Evolutionary conservation across 441 rosid genomes (phyloP), one percentile per base, ranked within the genome.

Genomic region (Populus hybrid): DNA sequence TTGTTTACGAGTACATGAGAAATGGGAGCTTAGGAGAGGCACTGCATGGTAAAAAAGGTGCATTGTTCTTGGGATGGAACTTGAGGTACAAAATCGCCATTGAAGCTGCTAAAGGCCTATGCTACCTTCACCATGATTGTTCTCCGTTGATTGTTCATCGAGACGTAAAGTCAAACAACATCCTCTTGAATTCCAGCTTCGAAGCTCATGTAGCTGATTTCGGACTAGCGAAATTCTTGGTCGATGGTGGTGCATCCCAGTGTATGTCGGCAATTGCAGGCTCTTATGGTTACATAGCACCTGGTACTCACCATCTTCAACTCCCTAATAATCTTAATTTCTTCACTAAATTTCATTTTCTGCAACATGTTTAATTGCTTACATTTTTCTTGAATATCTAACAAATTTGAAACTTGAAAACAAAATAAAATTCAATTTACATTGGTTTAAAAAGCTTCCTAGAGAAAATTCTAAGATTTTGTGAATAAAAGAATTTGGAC

Each of bases 211-310:
- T 95, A 35, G 98, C 99, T 26, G 99, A 95, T 80, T 95, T 95
- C 68, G 99, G 99, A 79, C 90, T 95, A 0, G 98, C 99, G 35
- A 95, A 95, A 78, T 95, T 94, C 83, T 83, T 94, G 63, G 90
- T 88, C 74, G 95, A 94, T 56, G 94, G 94, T 0, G 99, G 97
- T 33, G 87, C 99, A 68, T 95, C 99, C 35, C 95, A 95, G 79
- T 95, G 97, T 76, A 95, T 95, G 99, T 94, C 99, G 64, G 97
- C 99, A 36, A 91, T 95, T 70, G 98, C 98, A 76, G 99, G 99
- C 26, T 95, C 99, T 75, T 95, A 95, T 36, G 99, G 99, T 69
- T 95, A 95, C 88, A 95, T 95, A 1, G 99, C 98, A 63, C 99
- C 99, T 81, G 98, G 99, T 94, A 86, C 33, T 78, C 79, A 56